Evolutionary conservation across 164 flowering plant species (phyloP).

Genomic region (Magnolia kwangsiensis): DNA sequence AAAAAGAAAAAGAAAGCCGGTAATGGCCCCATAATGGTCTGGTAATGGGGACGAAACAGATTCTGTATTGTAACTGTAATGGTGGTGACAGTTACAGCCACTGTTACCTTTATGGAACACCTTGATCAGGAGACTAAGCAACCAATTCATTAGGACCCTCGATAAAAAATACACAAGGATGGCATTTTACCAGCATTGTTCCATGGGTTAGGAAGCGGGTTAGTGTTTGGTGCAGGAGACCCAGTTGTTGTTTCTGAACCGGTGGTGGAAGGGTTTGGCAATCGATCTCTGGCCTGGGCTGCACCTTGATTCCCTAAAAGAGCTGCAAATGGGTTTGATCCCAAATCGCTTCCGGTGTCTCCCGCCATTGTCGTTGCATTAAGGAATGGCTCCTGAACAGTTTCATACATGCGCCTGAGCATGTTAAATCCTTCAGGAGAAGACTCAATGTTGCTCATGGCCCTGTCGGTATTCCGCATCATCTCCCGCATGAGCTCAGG

Average conservation of each 20-base stretch:
- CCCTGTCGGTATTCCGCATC: conserved; percentile 98
- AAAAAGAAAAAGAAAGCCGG: too few relatives aligned
- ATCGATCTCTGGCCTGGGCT: conserved; percentile 32
- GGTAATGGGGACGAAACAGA: too few relatives aligned
- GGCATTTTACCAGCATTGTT: conserved; percentile 18
- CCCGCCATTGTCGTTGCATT: conserved; percentile 89
- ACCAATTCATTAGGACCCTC: neutral
- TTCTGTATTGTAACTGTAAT: too few relatives aligned
- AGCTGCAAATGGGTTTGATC: conserved; percentile 78
- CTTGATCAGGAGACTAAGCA: too few relatives aligned
- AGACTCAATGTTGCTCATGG: conserved; percentile 97
- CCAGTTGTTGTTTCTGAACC: conserved; percentile 48
- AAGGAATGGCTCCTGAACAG: conserved; percentile 89
- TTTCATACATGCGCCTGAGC: conserved; percentile 98
- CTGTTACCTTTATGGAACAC: too few relatives aligned
- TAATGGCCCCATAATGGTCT: too few relatives aligned
- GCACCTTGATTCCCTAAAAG: conserved; percentile 65
- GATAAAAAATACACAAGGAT: neutral
- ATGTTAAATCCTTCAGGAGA: conserved; percentile 96
- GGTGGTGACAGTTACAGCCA: too few relatives aligned
- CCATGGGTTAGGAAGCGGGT: conserved; percentile 97
- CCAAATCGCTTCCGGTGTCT: conserved; percentile 48
- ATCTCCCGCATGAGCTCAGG: conserved; percentile 98
- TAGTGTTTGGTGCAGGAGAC: conserved; percentile 65
- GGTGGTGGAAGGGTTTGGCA: conserved; percentile 43